Evolutionary conservation across 176 grass and related monocot genomes (phyloP).

Genomic region (Puccinellia tenuiflora): DNA sequence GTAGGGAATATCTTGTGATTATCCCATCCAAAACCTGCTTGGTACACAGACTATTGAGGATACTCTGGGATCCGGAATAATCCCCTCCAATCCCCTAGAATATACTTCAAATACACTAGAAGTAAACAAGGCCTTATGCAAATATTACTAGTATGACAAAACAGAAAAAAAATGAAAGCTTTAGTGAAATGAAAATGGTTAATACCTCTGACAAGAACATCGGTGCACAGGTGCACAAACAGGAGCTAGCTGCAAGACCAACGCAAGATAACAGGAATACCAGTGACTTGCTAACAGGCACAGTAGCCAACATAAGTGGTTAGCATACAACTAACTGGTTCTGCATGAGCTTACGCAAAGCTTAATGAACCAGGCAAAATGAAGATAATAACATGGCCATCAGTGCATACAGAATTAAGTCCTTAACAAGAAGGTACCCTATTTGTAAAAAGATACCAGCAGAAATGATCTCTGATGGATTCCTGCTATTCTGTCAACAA

Average conservation of each 20-base stretch:
- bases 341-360: background rate
- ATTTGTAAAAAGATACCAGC: background rate
- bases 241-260: background rate
- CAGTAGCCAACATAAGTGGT: background rate
- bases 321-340: slow-evolving; percentile 3
- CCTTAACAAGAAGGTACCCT: background rate
- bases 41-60: no score
- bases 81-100: no score
- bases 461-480: background rate
- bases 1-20: no score
- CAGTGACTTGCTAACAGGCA: background rate
- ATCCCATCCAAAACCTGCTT: no score
- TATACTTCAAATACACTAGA: no score
- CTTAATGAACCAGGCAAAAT: background rate
- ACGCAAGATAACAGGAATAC: background rate
- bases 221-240: background rate
- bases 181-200: background rate
- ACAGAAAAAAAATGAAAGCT: background rate
- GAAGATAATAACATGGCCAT: background rate
- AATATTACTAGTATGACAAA: background rate
- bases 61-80: no score
- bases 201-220: background rate
- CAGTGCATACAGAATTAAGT: slow-evolving; percentile 14
- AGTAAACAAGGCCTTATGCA: background rate
- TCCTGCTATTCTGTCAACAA: slow-evolving; percentile 29